Evolutionary conservation across 2,329 filamentous ascomycete genomes (phyloP), one percentile per base, ranked within the genome.

Genomic region (Ophiostoma australiae): DNA sequence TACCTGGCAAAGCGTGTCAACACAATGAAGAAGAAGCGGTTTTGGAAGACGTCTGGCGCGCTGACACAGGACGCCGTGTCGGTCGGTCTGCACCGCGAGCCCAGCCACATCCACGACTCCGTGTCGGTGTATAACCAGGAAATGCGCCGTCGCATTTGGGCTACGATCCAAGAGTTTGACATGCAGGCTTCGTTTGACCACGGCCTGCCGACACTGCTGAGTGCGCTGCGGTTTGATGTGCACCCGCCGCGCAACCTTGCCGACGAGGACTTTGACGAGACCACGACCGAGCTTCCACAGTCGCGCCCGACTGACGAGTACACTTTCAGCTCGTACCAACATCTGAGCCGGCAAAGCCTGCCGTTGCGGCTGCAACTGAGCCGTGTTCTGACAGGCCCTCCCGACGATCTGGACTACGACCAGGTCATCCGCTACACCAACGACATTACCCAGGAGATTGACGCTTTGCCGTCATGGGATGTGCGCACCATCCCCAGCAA

Each of bases 1-100:
- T 88, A 87, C 73, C 82, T 89, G 1, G 85, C 84, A 63, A 89
- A 88, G 80, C 81, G 85, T 39, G 84, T 88, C 73, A 89, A 89
- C 78, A 86, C 84, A 1, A 84, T 89, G 74, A 76, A 88, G 80
- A 89, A 89, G 82, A 89, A 89, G 81, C 82, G 85, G 15, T 88
- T 87, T 77, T 89, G 86, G 86, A 86, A 85, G 20, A 81, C 82
- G 55, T 81, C 86, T 0, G 86, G 86, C 0, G 81, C 83, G 5
- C 80, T 89, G 71, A 83, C 87, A 17, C 85, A 86, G 67, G 84
- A 88, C 69, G 86, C 84, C 70, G 84, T 89, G 71, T 83, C 84
- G 1, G 83, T 88, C 39, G 86, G 86, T 20, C 80, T 89, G 67
- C 87, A 89, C 74, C 84, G 85, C 23, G 87, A 89, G 75, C 86